phyloP scores from a whole-genome alignment of 73 alveolate species.

The Paramecium primaurelia region DNA sequence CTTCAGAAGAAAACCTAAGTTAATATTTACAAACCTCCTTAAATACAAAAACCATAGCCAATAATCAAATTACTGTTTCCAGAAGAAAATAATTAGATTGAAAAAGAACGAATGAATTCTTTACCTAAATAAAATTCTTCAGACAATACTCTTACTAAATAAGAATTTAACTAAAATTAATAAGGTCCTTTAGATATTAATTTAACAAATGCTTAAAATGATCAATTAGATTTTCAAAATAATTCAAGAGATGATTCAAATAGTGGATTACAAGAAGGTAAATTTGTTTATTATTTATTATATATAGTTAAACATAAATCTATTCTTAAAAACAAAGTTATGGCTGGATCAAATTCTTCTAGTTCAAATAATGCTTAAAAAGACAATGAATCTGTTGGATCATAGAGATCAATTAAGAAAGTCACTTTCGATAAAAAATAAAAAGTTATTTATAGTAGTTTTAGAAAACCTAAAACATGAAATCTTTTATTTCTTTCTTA shows the following conservation, averaged over 20 bases:
- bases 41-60: not conserved
- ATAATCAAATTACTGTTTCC: not conserved
- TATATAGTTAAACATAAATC: not conserved
- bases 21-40: not conserved
- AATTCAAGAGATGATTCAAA: not conserved
- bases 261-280: not conserved
- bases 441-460: not conserved
- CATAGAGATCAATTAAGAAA: not conserved
- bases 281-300: not conserved
- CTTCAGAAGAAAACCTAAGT: not conserved
- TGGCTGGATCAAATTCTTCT: not conserved
- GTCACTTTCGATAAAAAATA: constrained; percentile 1
- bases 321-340: not conserved
- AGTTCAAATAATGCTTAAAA: not conserved
- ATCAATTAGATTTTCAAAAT: not conserved
- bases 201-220: not conserved
- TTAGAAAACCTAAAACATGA: not conserved
- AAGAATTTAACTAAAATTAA: not conserved
- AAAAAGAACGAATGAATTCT: not conserved
- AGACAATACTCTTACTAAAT: not conserved
- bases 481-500: not conserved
- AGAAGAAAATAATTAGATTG: not conserved
- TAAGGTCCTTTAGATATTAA: not conserved
- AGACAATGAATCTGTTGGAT: not conserved
- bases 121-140: not conserved